Evolutionary conservation across 1,284 basidiomycete species (phyloP), one percentile per base, ranked within the genome.

Genomic region (Hemileia vastatrix): DNA sequence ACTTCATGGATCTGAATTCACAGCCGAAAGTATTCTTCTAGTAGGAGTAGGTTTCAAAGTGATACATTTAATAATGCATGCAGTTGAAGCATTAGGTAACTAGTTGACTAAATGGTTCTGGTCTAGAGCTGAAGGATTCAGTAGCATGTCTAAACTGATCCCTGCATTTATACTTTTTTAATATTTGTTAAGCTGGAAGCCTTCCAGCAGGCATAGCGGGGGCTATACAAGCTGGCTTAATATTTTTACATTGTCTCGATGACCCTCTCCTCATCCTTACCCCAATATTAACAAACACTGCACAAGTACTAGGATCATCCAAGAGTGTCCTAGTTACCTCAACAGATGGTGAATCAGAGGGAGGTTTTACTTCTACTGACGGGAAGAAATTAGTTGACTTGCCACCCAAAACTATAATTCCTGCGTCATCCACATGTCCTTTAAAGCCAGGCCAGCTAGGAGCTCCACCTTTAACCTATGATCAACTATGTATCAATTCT

Each of bases 241-340:
- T 54, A 32, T 63, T 63, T 27, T 36, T 63, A 21, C 60, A 63
- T 55, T 47, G 47, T 18, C 43, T 63, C 13, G 60, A 63, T 36
- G 60, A 63, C 44, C 60, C 60, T 50, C 60, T 63, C 24, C 32
- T 63, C n/a, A 63, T 63, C 21, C n/a, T 63, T 13, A 63, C 60
- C 3, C 60, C 60, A 6, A 63, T 63, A 27, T 56, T 63, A 9
- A 63, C 60, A 2, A 63, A 27, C 48, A 63, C 60, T 24, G 60
- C 60, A 9, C 60, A 63, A 55, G 31, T 48, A 15, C 27, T 63
- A 3, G 19, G 40, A 15, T 4, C 15, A 8, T 23, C 54, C 3
- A 27, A 23, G 11, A n/a, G n/a, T n/a, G n/a, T n/a, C n/a, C n/a
- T n/a, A n/a, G n/a, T n/a, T n/a, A n/a, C n/a, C n/a, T n/a, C n/a